Evolutionary conservation across 306 rosid genomes (phyloP), one percentile per base, ranked within the genome.

Genomic region (Sicyos baderoa): DNA sequence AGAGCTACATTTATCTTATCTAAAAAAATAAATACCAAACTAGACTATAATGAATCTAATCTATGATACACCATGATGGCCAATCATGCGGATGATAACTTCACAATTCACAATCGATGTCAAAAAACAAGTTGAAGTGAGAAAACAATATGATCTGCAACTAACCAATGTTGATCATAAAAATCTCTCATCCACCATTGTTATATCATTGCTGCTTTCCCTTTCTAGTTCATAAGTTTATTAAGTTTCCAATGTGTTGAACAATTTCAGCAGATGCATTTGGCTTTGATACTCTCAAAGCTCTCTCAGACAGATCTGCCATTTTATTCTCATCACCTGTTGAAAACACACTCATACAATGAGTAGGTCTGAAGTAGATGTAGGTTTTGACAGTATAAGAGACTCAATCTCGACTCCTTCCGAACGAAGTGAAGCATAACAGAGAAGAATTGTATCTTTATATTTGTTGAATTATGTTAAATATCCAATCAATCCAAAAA

Each of bases 291-390:
- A 84, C 79, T 78, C 82, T 84, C 48, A 87, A 75, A 61, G 93
- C 89, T 87, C 91, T 89, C 76, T 82, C 91, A 18, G 89, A 83
- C 93, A 87, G 81, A 44, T 82, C 93, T 65, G 82, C 80, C 91
- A 85, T 83, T 79, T 79, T 85, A 61, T 49, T 74, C 80, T 80
- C 83, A 59, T 87, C 87, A 78, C 86, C 93, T 87, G 57, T 54
- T 60, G 55, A 57, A 77, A 23, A 75, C 8, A 49, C 17, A 60
- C 21, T 16, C 21, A 14, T 29, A 10, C 40, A 5, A 17, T 52
- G 49, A 50, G 35, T 9, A 2, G 12, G 29, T 63, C 52, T 42
- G 15, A 37, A 37, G 29, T 22, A 29, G 50, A 69, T 29, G 4
- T 51, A 23, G 15, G 40, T 66, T 44, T 66, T 19, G 12, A 48